phyloP scores from a whole-genome alignment of 2,329 filamentous ascomycete genomes.

The Aureobasidium sp. region DNA sequence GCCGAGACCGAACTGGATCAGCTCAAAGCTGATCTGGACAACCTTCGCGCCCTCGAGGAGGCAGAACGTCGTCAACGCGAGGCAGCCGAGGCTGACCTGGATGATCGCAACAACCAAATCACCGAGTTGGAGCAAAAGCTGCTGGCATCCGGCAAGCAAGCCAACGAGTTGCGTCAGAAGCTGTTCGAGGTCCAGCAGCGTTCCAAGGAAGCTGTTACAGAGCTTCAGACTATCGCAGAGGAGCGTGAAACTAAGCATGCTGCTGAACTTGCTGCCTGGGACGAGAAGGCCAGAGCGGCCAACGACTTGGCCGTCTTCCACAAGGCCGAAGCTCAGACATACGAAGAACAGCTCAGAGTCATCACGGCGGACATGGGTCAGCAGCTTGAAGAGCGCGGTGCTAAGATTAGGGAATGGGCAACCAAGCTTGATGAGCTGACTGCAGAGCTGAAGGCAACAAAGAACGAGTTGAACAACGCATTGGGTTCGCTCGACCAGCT shows the following conservation, averaged over 20 bases:
- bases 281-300: slow-evolving; percentile 33
- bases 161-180: slow-evolving; percentile 44
- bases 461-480: slow-evolving; percentile 18
- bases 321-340: slow-evolving; percentile 29
- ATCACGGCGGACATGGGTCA: slow-evolving; percentile 22
- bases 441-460: slow-evolving; percentile 21
- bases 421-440: slow-evolving; percentile 17
- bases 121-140: slow-evolving; percentile 35
- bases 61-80: slow-evolving; percentile 39
- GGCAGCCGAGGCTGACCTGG: slow-evolving; percentile 37
- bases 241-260: slow-evolving; percentile 36
- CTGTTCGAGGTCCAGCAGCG: slow-evolving; percentile 40
- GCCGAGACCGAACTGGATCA: slow-evolving; percentile 28
- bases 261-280: slow-evolving; percentile 30
- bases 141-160: slow-evolving; percentile 36
- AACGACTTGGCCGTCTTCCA: slow-evolving; percentile 32
- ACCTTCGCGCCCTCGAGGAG: slow-evolving; percentile 32
- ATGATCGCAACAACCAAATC: slow-evolving; percentile 36
- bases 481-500: slow-evolving; percentile 25
- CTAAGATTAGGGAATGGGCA: slow-evolving; percentile 24
- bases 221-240: slow-evolving; percentile 31
- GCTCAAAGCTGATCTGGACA: slow-evolving; percentile 29
- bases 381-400: slow-evolving; percentile 26
- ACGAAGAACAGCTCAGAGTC: slow-evolving; percentile 32
- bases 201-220: slow-evolving; percentile 32